Evolutionary conservation across 2,329 filamentous ascomycete genomes (phyloP), one percentile per base, ranked within the genome.

Genomic region (Fusarium nematophilum): DNA sequence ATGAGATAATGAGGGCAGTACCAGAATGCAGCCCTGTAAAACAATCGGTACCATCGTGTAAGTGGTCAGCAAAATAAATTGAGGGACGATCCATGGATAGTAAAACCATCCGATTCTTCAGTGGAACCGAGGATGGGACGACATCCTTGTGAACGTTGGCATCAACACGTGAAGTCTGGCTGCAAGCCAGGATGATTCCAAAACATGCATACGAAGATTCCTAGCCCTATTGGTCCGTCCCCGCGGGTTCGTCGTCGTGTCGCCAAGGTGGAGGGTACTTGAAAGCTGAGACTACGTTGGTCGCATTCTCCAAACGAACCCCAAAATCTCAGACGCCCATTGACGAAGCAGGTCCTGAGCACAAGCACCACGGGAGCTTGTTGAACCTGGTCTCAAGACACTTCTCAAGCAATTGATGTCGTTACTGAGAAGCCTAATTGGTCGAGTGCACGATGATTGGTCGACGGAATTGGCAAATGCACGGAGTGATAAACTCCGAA

Each of bases 401-500:
- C 21, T 21, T 21, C 21, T 21, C 21, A 21, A 4, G 21, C 21
- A 21, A 21, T 21, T 21, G 21, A 21, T 21, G 21, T 6, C 21
- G 21, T 21, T 6, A 21, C 21, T 21, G 21, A 21, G 6, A 21
- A 21, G 21, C 40, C 34, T 39, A 51, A 59, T 44, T 5, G 48
- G 53, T 54, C 17, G 4, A 26, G 40, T 15, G 34, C 11, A 17
- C 9, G 11, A 23, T 64, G 59, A 67, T 68, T 68, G 59, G 65
- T 17, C 38, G 29, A 25, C 8, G 13, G 31, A 48, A 17, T 29
- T 31, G 34, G 38, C 46, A 43, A 38, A 55, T 54, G 31, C 42
- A 53, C 49, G 39, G 47, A 21, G 48, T 55, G 46, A 34, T 49
- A 58, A 68, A 68, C 31, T 65, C 65, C 58, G 65, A 66, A 31